A percentile compares a stretch with the other conserved stretches of the same genome.
These are phyloP conservation scores for Paecilomyces formosus DNA, from an alignment of 2,329 filamentous ascomycete species.

Conservation along the genomic window DNA sequence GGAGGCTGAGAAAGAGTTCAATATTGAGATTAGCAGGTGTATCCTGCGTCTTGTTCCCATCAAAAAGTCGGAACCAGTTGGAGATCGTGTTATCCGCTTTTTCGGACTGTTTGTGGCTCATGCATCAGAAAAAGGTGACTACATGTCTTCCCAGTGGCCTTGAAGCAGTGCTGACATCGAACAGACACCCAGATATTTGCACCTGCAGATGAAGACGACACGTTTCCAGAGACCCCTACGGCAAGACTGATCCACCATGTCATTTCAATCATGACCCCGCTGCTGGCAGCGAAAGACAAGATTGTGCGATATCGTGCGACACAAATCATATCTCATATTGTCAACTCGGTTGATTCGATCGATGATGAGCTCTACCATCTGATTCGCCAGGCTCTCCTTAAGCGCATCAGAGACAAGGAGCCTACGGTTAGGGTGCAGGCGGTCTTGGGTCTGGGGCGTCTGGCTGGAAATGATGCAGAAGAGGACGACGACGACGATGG, in stretches of 20 bases:
- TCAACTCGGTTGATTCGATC: conserved; percentile 86
- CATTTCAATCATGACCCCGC: conserved; percentile 63
- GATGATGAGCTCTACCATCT: conserved; percentile 87
- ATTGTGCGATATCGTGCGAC: conserved; percentile 82
- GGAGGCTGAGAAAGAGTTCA: conserved; percentile 81
- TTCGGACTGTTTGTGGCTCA: conserved; percentile 78
- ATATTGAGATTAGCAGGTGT: conserved; percentile 75
- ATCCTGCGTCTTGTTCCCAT: conserved; percentile 74
- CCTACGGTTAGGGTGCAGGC: conserved; percentile 87
- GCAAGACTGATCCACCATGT: conserved; percentile 69
- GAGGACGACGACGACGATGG: conserved; percentile 63
- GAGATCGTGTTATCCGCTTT: conserved; percentile 79
- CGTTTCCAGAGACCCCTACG: conserved; percentile 74
- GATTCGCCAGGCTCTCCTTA: conserved; percentile 69
- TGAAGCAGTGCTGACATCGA: conserved; percentile 8
- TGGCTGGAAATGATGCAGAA: conserved; percentile 66
- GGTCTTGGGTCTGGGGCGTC: conserved; percentile 76
- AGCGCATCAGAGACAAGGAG: conserved; percentile 88
- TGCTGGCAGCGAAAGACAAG: conserved; percentile 87
- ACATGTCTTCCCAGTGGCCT: background rate
- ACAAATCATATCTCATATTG: conserved; percentile 81
- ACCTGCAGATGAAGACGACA: conserved; percentile 60
- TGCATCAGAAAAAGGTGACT: conserved; percentile 50
- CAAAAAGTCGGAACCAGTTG: conserved; percentile 84
- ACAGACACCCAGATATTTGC: conserved; percentile 61